Conservation (phyloP, 23 red algal genomes). For the Agarophyton chilense region DNA sequence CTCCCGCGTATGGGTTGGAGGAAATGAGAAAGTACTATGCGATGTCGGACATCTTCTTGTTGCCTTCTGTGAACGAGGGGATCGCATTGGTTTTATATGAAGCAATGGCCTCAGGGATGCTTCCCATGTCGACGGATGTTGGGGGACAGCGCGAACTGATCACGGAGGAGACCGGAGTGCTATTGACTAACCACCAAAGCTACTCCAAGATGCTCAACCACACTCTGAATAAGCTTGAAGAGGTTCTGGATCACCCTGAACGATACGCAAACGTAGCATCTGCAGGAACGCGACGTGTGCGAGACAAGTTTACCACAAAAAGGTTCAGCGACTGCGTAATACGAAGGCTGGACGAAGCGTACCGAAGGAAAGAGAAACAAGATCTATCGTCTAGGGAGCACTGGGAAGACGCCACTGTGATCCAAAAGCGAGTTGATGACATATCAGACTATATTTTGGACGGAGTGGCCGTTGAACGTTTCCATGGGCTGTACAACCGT, state of each 20-base stretch:
- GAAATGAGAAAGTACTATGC: constrained; percentile 67
- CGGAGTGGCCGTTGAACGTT: constrained; percentile 36
- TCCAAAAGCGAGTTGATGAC: neutral
- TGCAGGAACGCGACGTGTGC: constrained; percentile 15
- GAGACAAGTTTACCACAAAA: constrained; percentile 31
- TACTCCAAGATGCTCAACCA: constrained; percentile 54
- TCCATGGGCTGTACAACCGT: constrained; percentile 39
- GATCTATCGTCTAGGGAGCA: neutral
- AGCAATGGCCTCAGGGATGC: constrained; percentile 49
- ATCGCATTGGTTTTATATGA: constrained; percentile 66
- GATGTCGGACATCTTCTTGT: constrained; percentile 62
- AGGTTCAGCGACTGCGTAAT: constrained; percentile 34
- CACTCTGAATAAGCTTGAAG: constrained; percentile 34
- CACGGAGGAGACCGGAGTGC: constrained; percentile 41
- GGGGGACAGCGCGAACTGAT: constrained; percentile 57
- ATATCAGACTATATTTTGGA: neutral
- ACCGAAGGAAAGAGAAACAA: neutral
- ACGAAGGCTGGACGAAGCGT: neutral
- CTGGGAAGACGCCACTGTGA: neutral
- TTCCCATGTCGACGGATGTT: constrained; percentile 56
- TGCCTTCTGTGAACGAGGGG: constrained; percentile 64
- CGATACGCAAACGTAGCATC: neutral
- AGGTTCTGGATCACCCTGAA: constrained; percentile 16
- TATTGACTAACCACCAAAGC: constrained; percentile 34
- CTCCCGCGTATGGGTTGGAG: constrained; percentile 38